Evolutionary conservation across 306 rosid genomes (phyloP).

Genomic region (Pachyrhizus erosus): DNA sequence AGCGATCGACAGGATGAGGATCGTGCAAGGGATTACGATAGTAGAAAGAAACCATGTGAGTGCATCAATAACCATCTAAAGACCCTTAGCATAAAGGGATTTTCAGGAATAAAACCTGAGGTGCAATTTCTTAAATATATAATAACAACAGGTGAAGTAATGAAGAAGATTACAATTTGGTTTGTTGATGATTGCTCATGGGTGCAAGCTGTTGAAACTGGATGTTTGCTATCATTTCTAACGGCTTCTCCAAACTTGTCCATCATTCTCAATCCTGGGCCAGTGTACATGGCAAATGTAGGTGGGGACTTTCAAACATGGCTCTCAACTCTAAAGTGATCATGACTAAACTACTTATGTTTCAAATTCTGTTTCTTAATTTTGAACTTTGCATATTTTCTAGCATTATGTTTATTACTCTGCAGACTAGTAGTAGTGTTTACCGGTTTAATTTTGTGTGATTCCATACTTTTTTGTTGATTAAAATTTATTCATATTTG

Average conservation of each 20-base stretch:
- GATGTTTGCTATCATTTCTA: not conserved
- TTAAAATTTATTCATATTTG: not conserved
- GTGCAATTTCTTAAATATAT: not conserved
- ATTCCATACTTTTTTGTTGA: not conserved
- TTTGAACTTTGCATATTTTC: not conserved
- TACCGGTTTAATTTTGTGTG: not conserved
- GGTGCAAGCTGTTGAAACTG: not conserved
- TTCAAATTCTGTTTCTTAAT: not conserved
- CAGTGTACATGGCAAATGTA: not conserved
- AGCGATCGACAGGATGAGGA: not conserved
- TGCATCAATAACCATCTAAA: not conserved
- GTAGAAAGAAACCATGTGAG: not conserved
- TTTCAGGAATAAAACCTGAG: not conserved
- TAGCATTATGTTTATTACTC: not conserved
- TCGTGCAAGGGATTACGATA: not conserved
- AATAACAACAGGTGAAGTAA: not conserved
- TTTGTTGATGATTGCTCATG: not conserved
- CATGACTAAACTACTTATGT: too few species aligned
- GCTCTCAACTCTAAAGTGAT: not conserved
- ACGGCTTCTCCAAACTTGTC: not conserved
- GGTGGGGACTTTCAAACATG: not conserved
- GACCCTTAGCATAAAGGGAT: constrained; percentile 10
- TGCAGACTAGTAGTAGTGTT: not conserved
- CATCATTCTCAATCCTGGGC: not conserved
- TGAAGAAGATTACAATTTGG: constrained; percentile 2